Conservation (phyloP, 108 stramenopile species). For the Skeletonema menzelii region DNA sequence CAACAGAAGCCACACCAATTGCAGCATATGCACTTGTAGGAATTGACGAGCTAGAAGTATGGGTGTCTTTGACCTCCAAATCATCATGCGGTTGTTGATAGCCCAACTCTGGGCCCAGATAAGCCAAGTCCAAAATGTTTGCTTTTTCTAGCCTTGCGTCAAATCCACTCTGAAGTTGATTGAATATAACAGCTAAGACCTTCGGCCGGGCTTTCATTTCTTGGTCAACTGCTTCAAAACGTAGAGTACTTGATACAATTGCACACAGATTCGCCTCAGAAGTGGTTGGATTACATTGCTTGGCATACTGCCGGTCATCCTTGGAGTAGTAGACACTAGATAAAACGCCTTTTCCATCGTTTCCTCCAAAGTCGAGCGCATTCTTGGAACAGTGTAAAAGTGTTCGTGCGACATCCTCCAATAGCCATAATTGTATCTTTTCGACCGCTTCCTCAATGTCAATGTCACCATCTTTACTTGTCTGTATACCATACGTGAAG, state of each 20-base stretch:
- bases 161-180: slow-evolving; percentile 15
- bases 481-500: slow-evolving; percentile 40
- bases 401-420: slow-evolving; percentile 27
- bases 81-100: not conserved
- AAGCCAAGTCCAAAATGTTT: slow-evolving; percentile 14
- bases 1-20: slow-evolving; percentile 18
- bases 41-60: not conserved
- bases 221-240: slow-evolving; percentile 16
- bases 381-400: slow-evolving; percentile 21
- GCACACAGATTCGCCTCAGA: slow-evolving; percentile 27
- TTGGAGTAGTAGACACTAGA: slow-evolving; percentile 38
- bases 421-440: slow-evolving; percentile 19
- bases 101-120: slow-evolving; percentile 27
- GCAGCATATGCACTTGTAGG: slow-evolving; percentile 20
- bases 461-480: not conserved
- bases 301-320: not conserved
- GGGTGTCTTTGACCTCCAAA: not conserved
- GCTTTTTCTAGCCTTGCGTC: not conserved
- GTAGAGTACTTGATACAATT: slow-evolving; percentile 28
- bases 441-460: slow-evolving; percentile 17
- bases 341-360: slow-evolving; percentile 5
- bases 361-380: not conserved
- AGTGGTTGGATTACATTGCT: slow-evolving; percentile 28
- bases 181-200: slow-evolving; percentile 18
- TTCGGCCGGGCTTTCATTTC: slow-evolving; percentile 11